Evolutionary conservation across 2,329 filamentous ascomycete genomes (phyloP).

Genomic region (Epichloe sibirici): DNA sequence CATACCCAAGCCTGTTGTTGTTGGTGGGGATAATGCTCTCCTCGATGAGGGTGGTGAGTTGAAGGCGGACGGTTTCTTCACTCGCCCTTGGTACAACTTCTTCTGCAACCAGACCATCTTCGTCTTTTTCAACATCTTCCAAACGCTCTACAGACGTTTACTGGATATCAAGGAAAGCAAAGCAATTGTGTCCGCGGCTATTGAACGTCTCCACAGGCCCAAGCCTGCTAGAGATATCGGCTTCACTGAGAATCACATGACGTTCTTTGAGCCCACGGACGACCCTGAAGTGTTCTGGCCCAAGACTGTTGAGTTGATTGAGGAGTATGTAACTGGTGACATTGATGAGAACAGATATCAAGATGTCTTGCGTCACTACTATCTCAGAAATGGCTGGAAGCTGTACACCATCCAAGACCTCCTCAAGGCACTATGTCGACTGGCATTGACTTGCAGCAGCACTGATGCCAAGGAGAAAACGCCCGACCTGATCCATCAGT

Average conservation of each 20-base stretch:
- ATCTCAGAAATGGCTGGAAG: conserved; percentile 82
- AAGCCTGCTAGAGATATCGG: conserved; percentile 79
- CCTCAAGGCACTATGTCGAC: conserved; percentile 66
- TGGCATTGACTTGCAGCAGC: conserved; percentile 72
- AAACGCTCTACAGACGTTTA: conserved; percentile 78
- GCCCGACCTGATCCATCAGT: conserved; percentile 77
- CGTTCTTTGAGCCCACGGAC: conserved; percentile 60
- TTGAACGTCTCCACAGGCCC: conserved; percentile 57
- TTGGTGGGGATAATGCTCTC: conserved; percentile 38
- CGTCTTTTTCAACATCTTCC: conserved; percentile 88
- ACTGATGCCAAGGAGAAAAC: conserved; percentile 88
- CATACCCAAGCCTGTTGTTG: conserved; percentile 43
- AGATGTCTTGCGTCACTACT: conserved; percentile 83
- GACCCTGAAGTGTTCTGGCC: conserved; percentile 63
- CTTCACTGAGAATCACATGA: conserved; percentile 64
- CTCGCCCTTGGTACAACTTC: conserved; percentile 71
- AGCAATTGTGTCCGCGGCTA: conserved; percentile 58
- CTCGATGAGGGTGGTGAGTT: conserved; percentile 49
- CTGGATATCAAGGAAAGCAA: conserved; percentile 73
- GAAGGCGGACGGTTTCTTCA: conserved; percentile 70
- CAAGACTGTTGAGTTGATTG: conserved; percentile 73
- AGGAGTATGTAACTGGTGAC: conserved; percentile 73
- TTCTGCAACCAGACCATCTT: conserved; percentile 88
- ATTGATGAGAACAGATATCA: conserved; percentile 76
- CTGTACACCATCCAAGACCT: conserved; percentile 89